These are phyloP conservation scores for Xylaria flabelliformis DNA, from an alignment of 495 filamentous ascomycete species.

Conservation along the genomic window DNA sequence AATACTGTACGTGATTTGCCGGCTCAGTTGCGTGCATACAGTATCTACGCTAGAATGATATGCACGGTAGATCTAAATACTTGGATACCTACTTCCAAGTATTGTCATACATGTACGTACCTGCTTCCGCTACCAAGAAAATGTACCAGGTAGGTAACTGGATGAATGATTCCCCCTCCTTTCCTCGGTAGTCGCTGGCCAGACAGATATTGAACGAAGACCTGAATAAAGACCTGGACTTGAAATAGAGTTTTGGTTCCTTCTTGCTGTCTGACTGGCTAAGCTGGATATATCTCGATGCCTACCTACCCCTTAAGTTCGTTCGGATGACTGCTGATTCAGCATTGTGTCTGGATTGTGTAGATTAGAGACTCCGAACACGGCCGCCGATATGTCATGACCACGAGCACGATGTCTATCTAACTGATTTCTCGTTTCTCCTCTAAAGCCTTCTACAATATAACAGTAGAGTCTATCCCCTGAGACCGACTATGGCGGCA, in stretches of 20 bases:
- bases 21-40: background rate
- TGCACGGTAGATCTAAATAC: background rate
- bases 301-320: background rate
- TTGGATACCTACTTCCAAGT: background rate
- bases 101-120: background rate
- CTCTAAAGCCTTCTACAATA: conserved; percentile 19
- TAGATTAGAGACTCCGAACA: background rate
- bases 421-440: background rate
- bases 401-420: conserved; percentile 11
- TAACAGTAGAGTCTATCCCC: background rate
- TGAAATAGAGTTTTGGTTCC: background rate
- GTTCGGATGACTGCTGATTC: background rate
- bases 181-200: background rate
- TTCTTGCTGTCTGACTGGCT: background rate
- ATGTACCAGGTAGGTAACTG: no score
- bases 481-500: conserved; percentile 72
- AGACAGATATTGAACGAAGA: background rate
- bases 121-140: background rate
- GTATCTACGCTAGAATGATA: background rate
- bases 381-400: conserved; percentile 3
- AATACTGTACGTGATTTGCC: background rate
- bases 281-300: background rate
- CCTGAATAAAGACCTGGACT: background rate
- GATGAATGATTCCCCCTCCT: background rate
- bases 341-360: conserved; percentile 10